phyloP scores from a whole-genome alignment of 768 basidiomycete species.

The Agaricus subrufescens region DNA sequence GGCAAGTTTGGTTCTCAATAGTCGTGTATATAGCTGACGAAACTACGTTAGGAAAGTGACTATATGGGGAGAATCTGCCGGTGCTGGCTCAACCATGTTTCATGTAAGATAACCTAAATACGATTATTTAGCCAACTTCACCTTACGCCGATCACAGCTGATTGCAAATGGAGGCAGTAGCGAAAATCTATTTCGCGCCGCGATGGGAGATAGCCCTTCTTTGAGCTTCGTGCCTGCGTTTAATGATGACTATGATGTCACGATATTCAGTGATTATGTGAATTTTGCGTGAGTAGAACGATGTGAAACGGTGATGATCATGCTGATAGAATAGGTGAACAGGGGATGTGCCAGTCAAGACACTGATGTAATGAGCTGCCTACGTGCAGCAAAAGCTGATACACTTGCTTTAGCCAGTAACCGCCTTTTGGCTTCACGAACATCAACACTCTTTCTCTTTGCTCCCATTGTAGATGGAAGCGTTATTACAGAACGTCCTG shows the following conservation, averaged over 20 bases:
- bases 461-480: slow-evolving; percentile 31
- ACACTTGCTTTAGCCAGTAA: slow-evolving; percentile 29
- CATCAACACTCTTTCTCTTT: slow-evolving; percentile 31
- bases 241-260: slow-evolving; percentile 28
- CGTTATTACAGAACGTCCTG: slow-evolving; percentile 29
- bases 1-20: slow-evolving; percentile 14
- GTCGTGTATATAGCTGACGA: neutral
- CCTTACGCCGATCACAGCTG: slow-evolving; percentile 20
- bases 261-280: slow-evolving; percentile 30
- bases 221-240: slow-evolving; percentile 30
- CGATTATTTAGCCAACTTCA: too few species aligned
- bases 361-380: slow-evolving; percentile 24
- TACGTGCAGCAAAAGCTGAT: slow-evolving; percentile 23
- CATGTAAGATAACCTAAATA: slow-evolving; percentile 20
- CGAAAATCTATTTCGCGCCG: slow-evolving; percentile 33
- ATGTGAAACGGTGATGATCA: neutral
- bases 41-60: slow-evolving; percentile 27
- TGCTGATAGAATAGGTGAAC: neutral
- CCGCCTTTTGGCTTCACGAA: slow-evolving; percentile 22
- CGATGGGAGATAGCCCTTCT: slow-evolving; percentile 41
- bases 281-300: slow-evolving; percentile 27
- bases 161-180: slow-evolving; percentile 33
- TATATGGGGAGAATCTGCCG: slow-evolving; percentile 39
- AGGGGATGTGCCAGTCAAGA: slow-evolving; percentile 22
- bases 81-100: slow-evolving; percentile 37